phyloP scores from a whole-genome alignment of 2,329 filamentous ascomycete genomes.

The Neonectria hederae region DNA sequence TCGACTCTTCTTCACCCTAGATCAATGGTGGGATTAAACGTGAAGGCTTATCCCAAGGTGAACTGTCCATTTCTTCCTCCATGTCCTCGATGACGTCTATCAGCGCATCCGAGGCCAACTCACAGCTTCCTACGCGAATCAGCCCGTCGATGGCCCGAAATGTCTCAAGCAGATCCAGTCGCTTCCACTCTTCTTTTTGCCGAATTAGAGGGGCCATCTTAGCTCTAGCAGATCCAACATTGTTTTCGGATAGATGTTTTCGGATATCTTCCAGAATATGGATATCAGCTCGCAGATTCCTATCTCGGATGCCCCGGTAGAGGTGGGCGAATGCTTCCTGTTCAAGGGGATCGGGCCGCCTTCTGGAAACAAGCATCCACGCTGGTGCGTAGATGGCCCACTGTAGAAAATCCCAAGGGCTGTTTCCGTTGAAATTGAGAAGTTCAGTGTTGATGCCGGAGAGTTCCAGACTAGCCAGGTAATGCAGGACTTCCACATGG shows the following conservation, averaged over 20 bases:
- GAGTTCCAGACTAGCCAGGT: not conserved
- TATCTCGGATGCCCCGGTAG: slow-evolving; percentile 19
- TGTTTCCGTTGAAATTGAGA: accelerated
- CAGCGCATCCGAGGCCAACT: slow-evolving; percentile 13
- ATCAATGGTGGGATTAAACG: not conserved
- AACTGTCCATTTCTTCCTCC: slow-evolving; percentile 7
- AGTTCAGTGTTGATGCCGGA: not conserved
- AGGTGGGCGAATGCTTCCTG: slow-evolving; percentile 14
- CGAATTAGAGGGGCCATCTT: not conserved
- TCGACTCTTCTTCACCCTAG: not conserved
- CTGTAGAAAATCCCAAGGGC: not conserved
- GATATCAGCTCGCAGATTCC: slow-evolving; percentile 20
- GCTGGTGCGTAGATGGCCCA: accelerated
- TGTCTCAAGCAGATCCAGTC: not conserved
- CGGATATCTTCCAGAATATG: not conserved
- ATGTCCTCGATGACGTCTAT: slow-evolving; percentile 17
- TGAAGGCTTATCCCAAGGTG: slow-evolving; percentile 1
- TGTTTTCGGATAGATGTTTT: not conserved
- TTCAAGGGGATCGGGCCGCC: not conserved
- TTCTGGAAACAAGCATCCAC: accelerated
- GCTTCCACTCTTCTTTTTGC: slow-evolving; percentile 13
- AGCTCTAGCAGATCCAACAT: not conserved
- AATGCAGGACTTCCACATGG: not conserved
- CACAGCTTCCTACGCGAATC: slow-evolving; percentile 8
- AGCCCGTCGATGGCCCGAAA: slow-evolving; percentile 25